phyloP scores from a whole-genome alignment of 805 yeast species.

The Lipomyces kockii region DNA sequence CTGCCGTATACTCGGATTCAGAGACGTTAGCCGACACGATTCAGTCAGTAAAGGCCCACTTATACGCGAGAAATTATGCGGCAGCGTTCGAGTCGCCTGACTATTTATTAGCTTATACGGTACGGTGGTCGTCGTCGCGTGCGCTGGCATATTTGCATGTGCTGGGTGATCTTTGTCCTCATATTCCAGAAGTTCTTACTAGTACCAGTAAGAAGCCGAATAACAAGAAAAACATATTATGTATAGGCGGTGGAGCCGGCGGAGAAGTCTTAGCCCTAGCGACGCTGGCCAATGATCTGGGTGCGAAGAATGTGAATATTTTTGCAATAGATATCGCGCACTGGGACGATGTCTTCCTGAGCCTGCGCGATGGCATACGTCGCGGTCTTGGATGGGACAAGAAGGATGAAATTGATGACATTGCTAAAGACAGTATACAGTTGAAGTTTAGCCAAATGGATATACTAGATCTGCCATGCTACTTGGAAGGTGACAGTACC shows the following conservation, averaged over 20 bases:
- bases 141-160: conserved; percentile 74
- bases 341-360: conserved; percentile 63
- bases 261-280: conserved; percentile 73
- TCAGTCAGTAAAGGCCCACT: conserved; percentile 70
- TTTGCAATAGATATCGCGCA: conserved; percentile 77
- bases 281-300: conserved; percentile 55
- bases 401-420: not conserved
- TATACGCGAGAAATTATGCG: conserved; percentile 71
- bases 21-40: conserved; percentile 41
- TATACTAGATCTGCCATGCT: conserved; percentile 34
- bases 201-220: not conserved
- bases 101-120: conserved; percentile 75
- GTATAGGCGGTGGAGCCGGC: conserved; percentile 91
- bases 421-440: conserved; percentile 6
- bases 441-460: conserved; percentile 31
- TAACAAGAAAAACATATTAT: conserved; percentile 49
- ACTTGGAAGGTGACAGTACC: not conserved
- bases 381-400: conserved; percentile 6
- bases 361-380: conserved; percentile 34
- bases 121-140: conserved; percentile 86
- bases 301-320: conserved; percentile 49
- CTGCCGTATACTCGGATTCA: conserved; percentile 23
- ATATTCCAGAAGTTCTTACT: conserved; percentile 10
- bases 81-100: conserved; percentile 63
- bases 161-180: conserved; percentile 49